Evolutionary conservation across 208 protist genomes (phyloP).

Genomic region (Histomonas meleagridis): DNA sequence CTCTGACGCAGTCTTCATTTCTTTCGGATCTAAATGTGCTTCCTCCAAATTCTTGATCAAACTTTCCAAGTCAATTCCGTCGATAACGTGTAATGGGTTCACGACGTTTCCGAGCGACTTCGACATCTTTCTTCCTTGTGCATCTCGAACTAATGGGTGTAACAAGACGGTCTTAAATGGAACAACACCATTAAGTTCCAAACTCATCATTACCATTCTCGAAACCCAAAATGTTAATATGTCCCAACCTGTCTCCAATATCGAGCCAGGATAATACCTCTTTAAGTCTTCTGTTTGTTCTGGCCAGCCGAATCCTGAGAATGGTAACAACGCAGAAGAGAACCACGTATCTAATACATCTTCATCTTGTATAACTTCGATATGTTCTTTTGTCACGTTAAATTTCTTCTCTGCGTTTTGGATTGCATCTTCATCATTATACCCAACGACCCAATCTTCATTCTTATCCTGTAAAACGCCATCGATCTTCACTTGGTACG

Average conservation of each 20-base stretch:
- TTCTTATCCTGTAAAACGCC: conserved; percentile 55
- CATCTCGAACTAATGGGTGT: conserved; percentile 94
- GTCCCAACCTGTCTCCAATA: conserved; percentile 97
- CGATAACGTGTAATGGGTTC: conserved; percentile 95
- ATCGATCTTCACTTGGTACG: conserved; percentile 70
- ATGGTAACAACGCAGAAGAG: conserved; percentile 94
- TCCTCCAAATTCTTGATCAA: conserved; percentile 72
- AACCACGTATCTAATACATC: conserved; percentile 99
- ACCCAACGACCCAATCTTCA: conserved; percentile 32
- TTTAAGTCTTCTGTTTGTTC: conserved; percentile 65
- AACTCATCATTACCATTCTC: conserved; percentile 98
- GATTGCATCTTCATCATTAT: conserved; percentile 71
- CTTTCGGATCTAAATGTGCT: conserved; percentile 77
- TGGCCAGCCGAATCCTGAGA: conserved; percentile 85
- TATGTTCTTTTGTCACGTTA: background rate
- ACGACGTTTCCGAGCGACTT: conserved; percentile 98
- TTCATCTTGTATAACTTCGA: conserved; percentile 69
- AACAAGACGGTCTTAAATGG: conserved; percentile 90
- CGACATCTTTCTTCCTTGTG: conserved; percentile 97
- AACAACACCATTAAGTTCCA: conserved; percentile 73
- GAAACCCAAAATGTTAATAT: conserved; percentile 99
- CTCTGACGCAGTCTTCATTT: conserved; percentile 33
- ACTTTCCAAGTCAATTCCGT: conserved; percentile 77
- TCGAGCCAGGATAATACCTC: conserved; percentile 79
- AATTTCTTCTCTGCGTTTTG: conserved; percentile 40